Conservation (phyloP, 768 basidiomycete species). For the Cyclocybe aegerita region DNA sequence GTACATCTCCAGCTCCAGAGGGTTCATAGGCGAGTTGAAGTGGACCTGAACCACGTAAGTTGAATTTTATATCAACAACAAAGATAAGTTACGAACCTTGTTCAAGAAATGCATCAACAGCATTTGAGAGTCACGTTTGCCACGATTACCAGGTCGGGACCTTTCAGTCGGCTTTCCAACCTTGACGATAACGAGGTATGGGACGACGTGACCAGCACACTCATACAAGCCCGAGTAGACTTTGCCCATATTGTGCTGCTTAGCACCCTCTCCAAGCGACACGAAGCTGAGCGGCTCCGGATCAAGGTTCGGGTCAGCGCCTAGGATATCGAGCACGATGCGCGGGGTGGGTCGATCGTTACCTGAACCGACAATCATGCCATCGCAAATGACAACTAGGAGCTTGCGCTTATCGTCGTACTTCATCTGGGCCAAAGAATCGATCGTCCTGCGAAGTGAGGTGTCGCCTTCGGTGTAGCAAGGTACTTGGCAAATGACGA, state of each 20-base stretch:
- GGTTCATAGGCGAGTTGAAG: slow-evolving; percentile 95
- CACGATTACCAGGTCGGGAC: slow-evolving; percentile 91
- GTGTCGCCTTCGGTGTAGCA: slow-evolving; percentile 96
- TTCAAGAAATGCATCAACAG: slow-evolving; percentile 96
- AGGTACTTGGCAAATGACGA: slow-evolving; percentile 96
- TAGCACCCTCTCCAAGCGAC: slow-evolving; percentile 90
- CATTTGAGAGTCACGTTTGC: slow-evolving; percentile 98
- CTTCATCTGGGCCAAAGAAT: slow-evolving; percentile 90
- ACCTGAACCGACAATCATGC: slow-evolving; percentile 96
- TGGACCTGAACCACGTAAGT: slow-evolving; percentile 64
- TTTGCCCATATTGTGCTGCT: slow-evolving; percentile 98
- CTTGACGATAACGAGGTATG: slow-evolving; percentile 90
- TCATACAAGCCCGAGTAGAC: slow-evolving; percentile 97
- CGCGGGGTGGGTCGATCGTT: slow-evolving; percentile 96
- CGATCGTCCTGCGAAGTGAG: slow-evolving; percentile 85
- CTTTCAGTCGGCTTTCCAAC: slow-evolving; percentile 95
- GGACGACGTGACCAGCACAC: slow-evolving; percentile 91
- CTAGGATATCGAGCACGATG: slow-evolving; percentile 95
- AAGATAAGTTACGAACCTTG: slow-evolving; percentile 52
- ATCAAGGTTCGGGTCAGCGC: slow-evolving; percentile 88
- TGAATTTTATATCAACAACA: neutral
- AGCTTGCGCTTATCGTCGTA: slow-evolving; percentile 99
- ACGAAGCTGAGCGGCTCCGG: slow-evolving; percentile 95
- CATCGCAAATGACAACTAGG: slow-evolving; percentile 91
- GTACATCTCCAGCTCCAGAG: slow-evolving; percentile 96